phyloP scores from a whole-genome alignment of 108 stramenopile genomes.

The Cyclostephanos tholiformis region DNA sequence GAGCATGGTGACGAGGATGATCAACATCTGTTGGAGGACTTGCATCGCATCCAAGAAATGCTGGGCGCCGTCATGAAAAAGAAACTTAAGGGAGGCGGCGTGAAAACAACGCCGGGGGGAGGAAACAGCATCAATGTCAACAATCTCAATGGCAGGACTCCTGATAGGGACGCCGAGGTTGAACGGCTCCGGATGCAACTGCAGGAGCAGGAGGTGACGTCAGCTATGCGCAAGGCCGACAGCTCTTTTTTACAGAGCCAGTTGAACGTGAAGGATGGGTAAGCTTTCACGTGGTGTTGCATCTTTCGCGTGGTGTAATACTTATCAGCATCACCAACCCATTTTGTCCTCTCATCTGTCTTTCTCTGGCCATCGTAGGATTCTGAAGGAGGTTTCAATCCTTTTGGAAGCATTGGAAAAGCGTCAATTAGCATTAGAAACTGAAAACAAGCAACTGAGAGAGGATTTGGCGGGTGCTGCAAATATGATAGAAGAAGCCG shows the following conservation, averaged over 20 bases:
- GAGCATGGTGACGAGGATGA: conserved; percentile 51
- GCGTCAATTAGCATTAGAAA: conserved; percentile 69
- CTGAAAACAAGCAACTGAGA: conserved; percentile 54
- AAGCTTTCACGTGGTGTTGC: conserved; percentile 4
- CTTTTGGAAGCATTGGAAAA: conserved; percentile 73
- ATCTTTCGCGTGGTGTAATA: neutral
- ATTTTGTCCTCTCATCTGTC: neutral
- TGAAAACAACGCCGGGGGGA: neutral
- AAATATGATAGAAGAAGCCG: conserved; percentile 22
- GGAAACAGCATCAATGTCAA: neutral
- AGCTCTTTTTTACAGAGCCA: conserved; percentile 71
- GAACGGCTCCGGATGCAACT: conserved; percentile 68
- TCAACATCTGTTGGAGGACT: conserved; percentile 53
- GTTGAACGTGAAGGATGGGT: conserved; percentile 69
- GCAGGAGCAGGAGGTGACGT: conserved; percentile 60
- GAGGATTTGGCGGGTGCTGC: conserved; percentile 29
- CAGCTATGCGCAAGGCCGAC: conserved; percentile 74
- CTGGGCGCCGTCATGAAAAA: conserved; percentile 76
- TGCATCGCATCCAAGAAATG: conserved; percentile 76
- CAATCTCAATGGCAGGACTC: conserved; percentile 16
- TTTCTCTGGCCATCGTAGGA: conserved; percentile 2
- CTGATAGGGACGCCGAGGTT: conserved; percentile 60
- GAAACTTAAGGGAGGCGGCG: conserved; percentile 34
- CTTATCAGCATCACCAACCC: neutral
- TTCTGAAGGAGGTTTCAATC: conserved; percentile 73